A percentile compares a stretch with the other conserved stretches of the same genome.
These are phyloP conservation scores for Graphilbum fragrans DNA, from an alignment of 2,329 filamentous ascomycete species.

Conservation along the genomic window DNA sequence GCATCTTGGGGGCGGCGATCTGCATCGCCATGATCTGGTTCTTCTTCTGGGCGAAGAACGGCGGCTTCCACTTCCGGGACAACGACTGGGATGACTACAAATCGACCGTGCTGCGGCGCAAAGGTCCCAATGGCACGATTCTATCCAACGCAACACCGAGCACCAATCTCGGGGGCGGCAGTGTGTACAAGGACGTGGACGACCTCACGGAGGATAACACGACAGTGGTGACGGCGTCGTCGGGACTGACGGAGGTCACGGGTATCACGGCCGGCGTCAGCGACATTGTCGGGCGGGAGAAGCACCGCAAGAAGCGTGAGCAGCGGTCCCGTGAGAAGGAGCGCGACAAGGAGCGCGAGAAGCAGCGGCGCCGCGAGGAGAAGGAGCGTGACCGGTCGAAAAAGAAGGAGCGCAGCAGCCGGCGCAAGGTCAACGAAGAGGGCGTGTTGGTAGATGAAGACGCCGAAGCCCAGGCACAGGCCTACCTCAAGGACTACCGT, in stretches of 20 bases:
- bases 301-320: slow-evolving; percentile 36
- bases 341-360: slow-evolving; percentile 22
- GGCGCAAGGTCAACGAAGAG: slow-evolving; percentile 42
- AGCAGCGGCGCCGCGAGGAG: slow-evolving; percentile 21
- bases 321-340: slow-evolving; percentile 40
- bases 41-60: slow-evolving; percentile 97
- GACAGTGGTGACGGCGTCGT: slow-evolving; percentile 22
- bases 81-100: slow-evolving; percentile 99
- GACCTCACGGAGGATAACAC: slow-evolving; percentile 24
- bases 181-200: slow-evolving; percentile 63
- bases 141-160: slow-evolving; percentile 71
- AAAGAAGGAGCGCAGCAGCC: slow-evolving; percentile 24
- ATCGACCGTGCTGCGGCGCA: slow-evolving; percentile 77
- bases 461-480: slow-evolving; percentile 42
- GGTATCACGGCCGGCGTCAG: slow-evolving; percentile 47
- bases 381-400: slow-evolving; percentile 20
- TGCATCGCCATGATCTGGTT: slow-evolving; percentile 80
- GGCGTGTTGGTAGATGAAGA: slow-evolving; percentile 50
- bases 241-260: slow-evolving; percentile 23
- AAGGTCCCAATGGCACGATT: slow-evolving; percentile 78
- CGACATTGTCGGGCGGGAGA: slow-evolving; percentile 42
- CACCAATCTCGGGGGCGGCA: slow-evolving; percentile 79
- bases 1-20: slow-evolving; percentile 66
- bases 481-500: slow-evolving; percentile 71
- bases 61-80: slow-evolving; percentile 77